phyloP scores from a whole-genome alignment of 2,329 filamentous ascomycete species.

The Tolypocladium ophioglossoides region DNA sequence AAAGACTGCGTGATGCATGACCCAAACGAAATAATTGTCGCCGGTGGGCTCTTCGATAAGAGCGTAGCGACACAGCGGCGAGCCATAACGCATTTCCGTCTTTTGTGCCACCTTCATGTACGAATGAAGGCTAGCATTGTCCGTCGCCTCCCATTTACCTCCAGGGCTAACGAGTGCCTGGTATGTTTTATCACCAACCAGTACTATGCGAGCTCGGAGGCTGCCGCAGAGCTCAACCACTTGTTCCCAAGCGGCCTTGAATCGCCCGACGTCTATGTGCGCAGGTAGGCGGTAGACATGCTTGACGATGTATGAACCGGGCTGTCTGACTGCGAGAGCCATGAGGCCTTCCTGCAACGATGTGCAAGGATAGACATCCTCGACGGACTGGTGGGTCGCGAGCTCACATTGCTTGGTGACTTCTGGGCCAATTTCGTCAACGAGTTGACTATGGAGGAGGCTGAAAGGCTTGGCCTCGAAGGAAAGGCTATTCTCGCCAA shows the following conservation, averaged over 20 bases:
- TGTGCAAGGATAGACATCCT: neutral
- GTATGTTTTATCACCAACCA: neutral
- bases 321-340: neutral
- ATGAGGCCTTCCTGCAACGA: neutral
- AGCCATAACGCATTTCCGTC: neutral
- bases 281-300: neutral
- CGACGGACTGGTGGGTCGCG: neutral
- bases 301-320: neutral
- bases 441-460: neutral
- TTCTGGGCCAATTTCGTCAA: neutral
- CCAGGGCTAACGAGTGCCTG: neutral
- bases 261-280: neutral
- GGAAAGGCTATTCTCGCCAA: neutral
- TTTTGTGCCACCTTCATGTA: neutral
- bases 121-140: no score
- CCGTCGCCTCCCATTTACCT: no score
- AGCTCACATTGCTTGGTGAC: neutral
- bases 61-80: neutral
- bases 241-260: neutral
- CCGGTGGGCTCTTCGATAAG: neutral
- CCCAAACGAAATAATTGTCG: conserved; percentile 6
- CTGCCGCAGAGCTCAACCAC: neutral
- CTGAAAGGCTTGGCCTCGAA: neutral
- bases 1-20: conserved; percentile 11
- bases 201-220: neutral